Evolutionary conservation across 371 early-diverging fungal genomes (phyloP).

Genomic region (Umbelopsis sp.): DNA sequence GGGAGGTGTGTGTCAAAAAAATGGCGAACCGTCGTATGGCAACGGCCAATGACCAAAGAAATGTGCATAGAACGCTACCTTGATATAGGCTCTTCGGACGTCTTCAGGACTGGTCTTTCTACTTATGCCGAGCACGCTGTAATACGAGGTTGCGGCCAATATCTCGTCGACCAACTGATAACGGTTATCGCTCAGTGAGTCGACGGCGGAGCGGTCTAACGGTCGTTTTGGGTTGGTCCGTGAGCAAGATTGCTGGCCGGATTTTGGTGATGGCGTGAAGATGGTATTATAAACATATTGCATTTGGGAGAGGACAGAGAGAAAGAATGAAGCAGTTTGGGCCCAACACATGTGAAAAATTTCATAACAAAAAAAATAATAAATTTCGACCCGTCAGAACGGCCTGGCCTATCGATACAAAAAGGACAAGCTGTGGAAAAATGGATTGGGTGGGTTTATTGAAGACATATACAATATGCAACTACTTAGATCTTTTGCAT

Average conservation of each 20-base stretch:
- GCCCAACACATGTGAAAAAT: constrained; percentile 11
- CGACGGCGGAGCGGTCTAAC: not conserved
- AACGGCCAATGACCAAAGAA: not conserved
- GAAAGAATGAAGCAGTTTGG: not conserved
- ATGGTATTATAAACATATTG: constrained; percentile 14
- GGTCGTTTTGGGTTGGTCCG: not conserved
- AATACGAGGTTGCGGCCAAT: constrained; percentile 22
- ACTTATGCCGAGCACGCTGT: constrained; percentile 19
- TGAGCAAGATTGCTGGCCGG: constrained; percentile 2
- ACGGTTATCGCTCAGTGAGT: not conserved
- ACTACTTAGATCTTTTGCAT: constrained; percentile 90
- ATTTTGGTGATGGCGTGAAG: constrained; percentile 10
- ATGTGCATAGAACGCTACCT: constrained; percentile 1
- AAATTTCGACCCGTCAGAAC: too few relatives aligned
- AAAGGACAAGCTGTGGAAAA: not conserved
- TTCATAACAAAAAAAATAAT: not conserved
- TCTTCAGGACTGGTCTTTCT: constrained; percentile 17
- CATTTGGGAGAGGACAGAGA: constrained; percentile 1
- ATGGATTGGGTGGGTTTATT: constrained; percentile 3
- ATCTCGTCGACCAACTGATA: constrained; percentile 20
- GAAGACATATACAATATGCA: constrained; percentile 13
- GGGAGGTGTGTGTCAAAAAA: constrained; percentile 16
- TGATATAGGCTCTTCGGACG: constrained; percentile 25
- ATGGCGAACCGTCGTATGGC: too few relatives aligned
- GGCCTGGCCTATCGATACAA: not conserved